Percentiles rank a stretch among this genome's conserved stretches.
Evolutionary conservation across 2,329 filamentous ascomycete species (phyloP).

Genomic region (Parafenestella ontariensis): DNA sequence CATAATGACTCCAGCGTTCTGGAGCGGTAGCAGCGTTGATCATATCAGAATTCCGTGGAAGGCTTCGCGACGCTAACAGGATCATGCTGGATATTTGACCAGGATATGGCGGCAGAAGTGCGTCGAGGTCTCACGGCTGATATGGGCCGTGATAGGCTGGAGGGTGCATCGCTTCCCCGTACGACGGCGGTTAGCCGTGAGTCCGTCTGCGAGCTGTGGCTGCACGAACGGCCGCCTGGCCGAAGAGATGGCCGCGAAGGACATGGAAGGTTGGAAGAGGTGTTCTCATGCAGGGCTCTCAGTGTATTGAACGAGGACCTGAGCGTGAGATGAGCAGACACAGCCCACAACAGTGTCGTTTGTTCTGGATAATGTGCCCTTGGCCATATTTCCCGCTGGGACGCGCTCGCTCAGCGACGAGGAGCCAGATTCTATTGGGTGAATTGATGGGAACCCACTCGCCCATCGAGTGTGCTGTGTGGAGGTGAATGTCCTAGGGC

Average conservation of each 20-base stretch:
- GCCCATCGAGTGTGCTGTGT: conserved; percentile 21
- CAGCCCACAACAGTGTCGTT: background rate
- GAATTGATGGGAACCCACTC: conserved; percentile 14
- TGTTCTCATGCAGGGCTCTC: conserved; percentile 15
- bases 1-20: background rate
- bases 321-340: background rate
- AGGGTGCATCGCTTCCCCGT: conserved; percentile 25
- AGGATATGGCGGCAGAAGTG: conserved; percentile 35
- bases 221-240: conserved; percentile 30
- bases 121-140: conserved; percentile 21
- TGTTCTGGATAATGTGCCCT: conserved; percentile 16
- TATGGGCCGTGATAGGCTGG: conserved; percentile 35
- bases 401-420: conserved; percentile 13
- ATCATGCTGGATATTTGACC: conserved; percentile 22
- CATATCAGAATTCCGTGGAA: conserved; percentile 17
- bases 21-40: conserved; percentile 2
- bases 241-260: conserved; percentile 14
- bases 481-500: conserved; percentile 26
- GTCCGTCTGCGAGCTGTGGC: conserved; percentile 25
- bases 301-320: background rate
- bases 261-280: conserved; percentile 11
- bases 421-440: conserved; percentile 14
- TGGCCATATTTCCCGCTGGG: conserved; percentile 10
- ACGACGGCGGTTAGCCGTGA: conserved; percentile 32
- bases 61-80: conserved; percentile 20